Evolutionary conservation across 805 yeast genomes (phyloP), one percentile per base, ranked within the genome.

Genomic region (Henningerozyma blattae): DNA sequence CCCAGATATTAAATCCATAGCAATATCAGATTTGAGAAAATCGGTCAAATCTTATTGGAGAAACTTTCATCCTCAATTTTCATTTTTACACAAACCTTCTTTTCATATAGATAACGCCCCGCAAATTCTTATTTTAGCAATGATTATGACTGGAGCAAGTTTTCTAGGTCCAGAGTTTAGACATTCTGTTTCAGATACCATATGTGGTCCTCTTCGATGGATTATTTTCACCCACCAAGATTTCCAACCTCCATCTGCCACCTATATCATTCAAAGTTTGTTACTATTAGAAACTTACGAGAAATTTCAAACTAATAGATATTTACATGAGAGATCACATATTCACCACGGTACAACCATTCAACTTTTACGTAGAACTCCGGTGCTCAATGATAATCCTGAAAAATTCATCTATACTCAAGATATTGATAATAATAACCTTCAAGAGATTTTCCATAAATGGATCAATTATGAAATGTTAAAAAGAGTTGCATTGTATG

Each of bases 281-380:
- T 54, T 80, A 35, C 51, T 85, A 41, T 52, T 85, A n/a, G 94
- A 84, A 48, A 75, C 77, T 58, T 77, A 74, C 48, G 95, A 84
- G 51, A 81, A 84, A 58, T 68, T 78, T 39, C 75, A 79, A 44
- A 64, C 84, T 0, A 68, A 72, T 30, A 61, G 95, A 45, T 59
- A 61, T 27, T 55, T 81, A 45, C 95, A 84, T 51, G 95, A 84
- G 56, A 58, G 95, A 31, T 81, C 84, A 0, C 89, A 79, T 54
- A 60, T 85, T 15, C 94, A 85, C 50, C 95, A 84, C 53, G 94
- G 91, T 4, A 79, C 94, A 0, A 75, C 87, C 0, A 75, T 83
- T 27, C 94, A 84, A 54, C 58, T 84, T 28, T 58, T 84, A 32
- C 61, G 93, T 43, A 64, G 94, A 44, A 73, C 84, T 0, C 84